Evolutionary conservation across 371 early-diverging fungal species (phyloP).

Genomic region (Apophysomyces trapeziformis): DNA sequence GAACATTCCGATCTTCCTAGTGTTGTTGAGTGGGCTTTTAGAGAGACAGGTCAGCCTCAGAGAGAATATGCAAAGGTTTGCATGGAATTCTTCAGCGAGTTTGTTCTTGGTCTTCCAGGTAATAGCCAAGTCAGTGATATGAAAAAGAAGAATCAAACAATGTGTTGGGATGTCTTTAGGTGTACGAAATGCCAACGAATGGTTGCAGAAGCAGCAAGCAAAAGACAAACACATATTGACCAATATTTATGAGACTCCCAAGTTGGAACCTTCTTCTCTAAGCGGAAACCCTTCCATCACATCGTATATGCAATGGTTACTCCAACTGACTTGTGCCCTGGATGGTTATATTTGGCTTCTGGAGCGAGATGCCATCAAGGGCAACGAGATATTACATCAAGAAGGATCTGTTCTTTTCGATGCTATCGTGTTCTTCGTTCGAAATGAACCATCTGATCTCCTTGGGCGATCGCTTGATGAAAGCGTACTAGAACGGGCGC

Average conservation of each 20-base stretch:
- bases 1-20: constrained; percentile 44
- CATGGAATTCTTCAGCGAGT: constrained; percentile 50
- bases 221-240: constrained; percentile 16
- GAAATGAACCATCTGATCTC: constrained; percentile 14
- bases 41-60: constrained; percentile 56
- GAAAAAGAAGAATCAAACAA: not conserved
- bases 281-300: not conserved
- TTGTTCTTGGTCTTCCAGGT: constrained; percentile 33
- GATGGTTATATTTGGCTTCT: constrained; percentile 51
- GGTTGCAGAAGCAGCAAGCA: constrained; percentile 27
- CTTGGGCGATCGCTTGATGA: constrained; percentile 12
- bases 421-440: constrained; percentile 20
- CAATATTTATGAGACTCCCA: constrained; percentile 23
- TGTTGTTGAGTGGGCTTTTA: constrained; percentile 66
- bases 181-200: constrained; percentile 20
- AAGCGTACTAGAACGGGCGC: constrained; percentile 19
- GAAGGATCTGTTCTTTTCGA: constrained; percentile 20
- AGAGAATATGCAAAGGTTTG: constrained; percentile 67
- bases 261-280: constrained; percentile 14
- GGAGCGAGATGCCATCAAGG: constrained; percentile 29
- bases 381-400: constrained; percentile 8
- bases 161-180: not conserved
- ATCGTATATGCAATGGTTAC: constrained; percentile 29
- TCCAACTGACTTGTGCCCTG: constrained; percentile 29
- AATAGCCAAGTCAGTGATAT: not conserved